Base-by-base conservation (phyloP, 75 land plant genomes). In the Larix kaempferi region DNA sequence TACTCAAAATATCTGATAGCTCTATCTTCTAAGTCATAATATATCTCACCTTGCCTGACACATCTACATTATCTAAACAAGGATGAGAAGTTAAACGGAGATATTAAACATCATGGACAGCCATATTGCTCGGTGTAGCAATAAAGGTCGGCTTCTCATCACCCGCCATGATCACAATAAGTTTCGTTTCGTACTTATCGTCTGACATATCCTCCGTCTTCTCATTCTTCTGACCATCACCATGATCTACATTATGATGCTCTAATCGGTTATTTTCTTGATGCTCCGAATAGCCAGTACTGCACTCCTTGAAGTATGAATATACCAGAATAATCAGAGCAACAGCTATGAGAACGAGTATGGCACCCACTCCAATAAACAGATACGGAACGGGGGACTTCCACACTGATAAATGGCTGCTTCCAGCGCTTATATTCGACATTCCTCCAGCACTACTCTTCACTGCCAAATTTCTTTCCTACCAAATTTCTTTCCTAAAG, bases 141-240 rank as follows among this genome's bases (percentile, higher is more conserved):
- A 78, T 22, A 56, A 78, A 78, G 29, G 73, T 49, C 57, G 79
- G 79, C 1, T n/a, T 63, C 16, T 78, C 56, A 66, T 66, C 39
- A 5, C 79, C 79, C 6, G 79, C 79, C 79, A 78, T 78, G 71
- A 78, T 63, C 22, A 67, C 73, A 27, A 78, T 71, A 0, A 78
- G 14, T 56, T 19, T 67, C 54, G 12, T 29, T 17, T 64, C 67
- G 37, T 13, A 15, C 67, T 64, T 35, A 10, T 16, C 67, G 29
- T 11, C 26, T 6, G 2, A 21, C 49, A 10, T 61, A 5, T 15
- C 6, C 19, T 64, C 27, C 14, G 6, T 19, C 41, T 16, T 65
- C 69, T 65, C 69, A 15, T 13, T 33, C 21, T 25, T 12, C 2
- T 17, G 21, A 16, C 19, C 17, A 17, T 37, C 69, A 12, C 19